Conservation (phyloP, 331 rosid species). For the Acacia concinna region DNA sequence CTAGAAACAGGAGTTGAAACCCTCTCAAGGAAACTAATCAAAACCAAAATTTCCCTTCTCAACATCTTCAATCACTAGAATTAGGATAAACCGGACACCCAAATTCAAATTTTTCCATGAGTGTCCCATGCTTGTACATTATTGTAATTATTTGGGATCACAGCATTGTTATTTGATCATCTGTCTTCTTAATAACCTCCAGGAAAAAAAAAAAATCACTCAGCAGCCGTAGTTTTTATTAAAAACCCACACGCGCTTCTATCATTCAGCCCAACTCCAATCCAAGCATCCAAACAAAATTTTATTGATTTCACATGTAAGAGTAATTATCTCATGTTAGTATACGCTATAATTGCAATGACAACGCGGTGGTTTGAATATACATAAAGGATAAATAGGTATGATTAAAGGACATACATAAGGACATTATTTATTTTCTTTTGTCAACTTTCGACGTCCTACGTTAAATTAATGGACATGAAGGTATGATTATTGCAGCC, state of each 20-base stretch:
- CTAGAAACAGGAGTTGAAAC: conserved; percentile 35
- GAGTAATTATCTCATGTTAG: neutral
- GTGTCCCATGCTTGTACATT: conserved; percentile 14
- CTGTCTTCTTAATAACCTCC: neutral
- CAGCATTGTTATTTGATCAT: neutral
- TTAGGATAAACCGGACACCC: neutral
- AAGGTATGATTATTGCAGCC: neutral
- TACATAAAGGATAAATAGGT: no score
- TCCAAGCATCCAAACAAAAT: neutral
- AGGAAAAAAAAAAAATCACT: neutral
- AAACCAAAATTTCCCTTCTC: conserved; percentile 44
- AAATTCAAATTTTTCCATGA: conserved; percentile 1
- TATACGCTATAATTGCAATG: neutral
- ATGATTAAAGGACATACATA: neutral
- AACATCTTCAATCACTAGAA: conserved; percentile 41
- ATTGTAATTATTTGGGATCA: neutral
- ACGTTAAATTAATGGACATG: neutral
- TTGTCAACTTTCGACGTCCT: neutral
- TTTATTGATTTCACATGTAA: neutral
- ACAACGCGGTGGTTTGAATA: neutral
- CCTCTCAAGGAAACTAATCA: conserved; percentile 38
- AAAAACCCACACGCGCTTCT: neutral
- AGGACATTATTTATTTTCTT: neutral
- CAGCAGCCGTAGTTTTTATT: neutral
- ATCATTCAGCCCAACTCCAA: neutral